Conservation (phyloP, 345 rosid genomes). For the Populus alba region DNA sequence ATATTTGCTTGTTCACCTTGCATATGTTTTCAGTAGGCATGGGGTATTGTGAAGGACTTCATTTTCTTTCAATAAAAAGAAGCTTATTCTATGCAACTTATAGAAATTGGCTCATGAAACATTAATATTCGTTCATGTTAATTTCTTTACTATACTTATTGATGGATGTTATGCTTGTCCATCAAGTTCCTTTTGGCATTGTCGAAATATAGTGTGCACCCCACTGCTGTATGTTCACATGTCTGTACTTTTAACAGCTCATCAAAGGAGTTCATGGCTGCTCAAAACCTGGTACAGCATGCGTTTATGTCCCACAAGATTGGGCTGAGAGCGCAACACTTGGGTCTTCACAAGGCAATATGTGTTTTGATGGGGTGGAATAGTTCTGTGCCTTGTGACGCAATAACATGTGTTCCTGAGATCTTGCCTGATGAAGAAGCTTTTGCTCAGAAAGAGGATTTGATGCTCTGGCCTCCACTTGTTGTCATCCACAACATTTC, state of each 20-base stretch:
- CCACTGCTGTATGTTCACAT: background rate
- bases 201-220: background rate
- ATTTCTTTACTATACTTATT: background rate
- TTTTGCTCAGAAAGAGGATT: slow-evolving; percentile 43
- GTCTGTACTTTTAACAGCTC: slow-evolving; percentile 27
- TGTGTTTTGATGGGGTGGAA: slow-evolving; percentile 60
- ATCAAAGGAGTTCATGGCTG: slow-evolving; percentile 51
- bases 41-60: background rate
- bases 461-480: slow-evolving; percentile 55
- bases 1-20: background rate
- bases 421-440: slow-evolving; percentile 44
- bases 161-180: background rate
- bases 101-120: background rate
- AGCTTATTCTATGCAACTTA: background rate
- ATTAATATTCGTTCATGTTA: background rate
- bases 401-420: slow-evolving; percentile 40
- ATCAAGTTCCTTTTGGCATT: background rate
- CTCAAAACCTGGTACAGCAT: slow-evolving; percentile 49
- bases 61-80: background rate
- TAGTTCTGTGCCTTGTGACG: slow-evolving; percentile 35
- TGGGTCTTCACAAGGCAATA: slow-evolving; percentile 57
- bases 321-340: slow-evolving; percentile 48
- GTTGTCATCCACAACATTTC: slow-evolving; percentile 51
- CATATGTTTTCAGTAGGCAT: background rate
- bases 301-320: slow-evolving; percentile 53